Evolutionary conservation across 805 yeast genomes (phyloP).

Genomic region (Lipomyces anomalus): DNA sequence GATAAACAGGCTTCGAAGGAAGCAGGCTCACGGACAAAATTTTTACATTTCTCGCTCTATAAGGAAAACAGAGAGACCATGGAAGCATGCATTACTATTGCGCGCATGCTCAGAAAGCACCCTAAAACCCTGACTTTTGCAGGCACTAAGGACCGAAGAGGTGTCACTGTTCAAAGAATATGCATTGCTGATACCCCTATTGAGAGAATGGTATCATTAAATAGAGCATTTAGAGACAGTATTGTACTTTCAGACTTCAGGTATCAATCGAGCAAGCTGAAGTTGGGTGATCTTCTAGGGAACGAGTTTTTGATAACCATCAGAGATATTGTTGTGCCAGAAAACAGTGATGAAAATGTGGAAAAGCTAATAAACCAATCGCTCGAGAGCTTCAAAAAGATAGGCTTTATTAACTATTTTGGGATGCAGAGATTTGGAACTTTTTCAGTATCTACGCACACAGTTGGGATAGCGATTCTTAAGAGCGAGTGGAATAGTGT

Average conservation of each 20-base stretch:
- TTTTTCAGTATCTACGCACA: conserved; percentile 85
- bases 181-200: conserved; percentile 64
- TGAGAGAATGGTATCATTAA: conserved; percentile 69
- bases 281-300: conserved; percentile 79
- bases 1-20: conserved; percentile 7
- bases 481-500: conserved; percentile 75
- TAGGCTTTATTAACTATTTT: conserved; percentile 87
- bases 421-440: conserved; percentile 99
- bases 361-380: conserved; percentile 47
- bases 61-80: conserved; percentile 96
- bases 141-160: conserved; percentile 96
- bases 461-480: conserved; percentile 67
- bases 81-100: conserved; percentile 78
- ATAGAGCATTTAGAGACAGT: conserved; percentile 71
- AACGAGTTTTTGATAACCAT: conserved; percentile 84
- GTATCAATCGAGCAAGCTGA: conserved; percentile 56
- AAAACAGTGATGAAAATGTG: conserved; percentile 33
- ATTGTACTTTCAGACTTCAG: conserved; percentile 71
- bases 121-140: conserved; percentile 69
- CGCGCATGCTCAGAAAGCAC: conserved; percentile 71
- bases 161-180: conserved; percentile 82
- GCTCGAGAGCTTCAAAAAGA: conserved; percentile 50
- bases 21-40: conserved; percentile 59
- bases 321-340: conserved; percentile 51
- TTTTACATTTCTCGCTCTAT: conserved; percentile 70